A percentile compares a stretch with the other conserved stretches of the same genome.
Evolutionary conservation across 352 stramenopile species (phyloP).

Genomic region (Phytophthora brassicae): DNA sequence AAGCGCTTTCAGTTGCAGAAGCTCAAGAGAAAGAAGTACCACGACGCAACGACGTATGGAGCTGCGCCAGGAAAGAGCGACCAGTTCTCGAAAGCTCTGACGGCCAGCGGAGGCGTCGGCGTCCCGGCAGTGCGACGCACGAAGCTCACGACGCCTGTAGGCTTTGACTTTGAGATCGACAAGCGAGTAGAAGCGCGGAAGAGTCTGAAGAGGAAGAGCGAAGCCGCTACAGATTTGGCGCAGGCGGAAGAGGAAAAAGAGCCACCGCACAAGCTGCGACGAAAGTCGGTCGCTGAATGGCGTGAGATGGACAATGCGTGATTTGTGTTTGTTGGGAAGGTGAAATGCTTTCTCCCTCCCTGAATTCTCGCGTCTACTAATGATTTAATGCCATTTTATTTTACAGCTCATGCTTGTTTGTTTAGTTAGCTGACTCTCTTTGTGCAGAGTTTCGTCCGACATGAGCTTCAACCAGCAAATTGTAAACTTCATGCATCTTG

Average conservation of each 20-base stretch:
- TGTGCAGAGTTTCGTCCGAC: too few species aligned
- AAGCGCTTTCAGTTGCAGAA: conserved; percentile 58
- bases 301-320: conserved; percentile 12
- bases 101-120: conserved; percentile 59
- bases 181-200: conserved; percentile 46
- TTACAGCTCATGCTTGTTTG: too few species aligned
- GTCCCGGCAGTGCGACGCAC: conserved; percentile 66
- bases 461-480: too few species aligned
- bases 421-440: too few species aligned
- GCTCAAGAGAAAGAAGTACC: conserved; percentile 65
- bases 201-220: conserved; percentile 36
- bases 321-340: conserved; percentile 2
- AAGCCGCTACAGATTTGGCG: conserved; percentile 12
- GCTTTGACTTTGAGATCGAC: conserved; percentile 71
- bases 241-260: conserved; percentile 15
- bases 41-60: conserved; percentile 55
- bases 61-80: conserved; percentile 35
- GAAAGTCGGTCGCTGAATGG: conserved; percentile 22
- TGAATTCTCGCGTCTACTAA: too few species aligned
- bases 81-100: conserved; percentile 53
- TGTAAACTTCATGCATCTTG: too few species aligned
- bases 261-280: conserved; percentile 22
- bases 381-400: conserved; percentile 33
- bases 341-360: conserved; percentile 1
- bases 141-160: conserved; percentile 66